These are phyloP conservation scores for Pseudognaphalium luteoalbum DNA, from an alignment of 129 eudicot genomes.

Conservation along the genomic window DNA sequence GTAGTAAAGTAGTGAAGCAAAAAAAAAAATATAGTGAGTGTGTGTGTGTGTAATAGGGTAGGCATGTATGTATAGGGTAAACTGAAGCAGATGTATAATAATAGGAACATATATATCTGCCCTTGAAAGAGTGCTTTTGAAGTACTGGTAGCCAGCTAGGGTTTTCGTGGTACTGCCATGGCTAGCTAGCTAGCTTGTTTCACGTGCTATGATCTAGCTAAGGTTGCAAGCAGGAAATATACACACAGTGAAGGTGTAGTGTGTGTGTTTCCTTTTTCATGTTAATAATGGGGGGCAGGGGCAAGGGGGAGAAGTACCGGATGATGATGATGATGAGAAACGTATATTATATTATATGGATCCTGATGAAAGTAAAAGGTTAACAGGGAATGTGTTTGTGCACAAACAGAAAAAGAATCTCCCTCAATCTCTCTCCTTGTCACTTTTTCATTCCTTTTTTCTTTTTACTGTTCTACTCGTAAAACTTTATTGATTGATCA, in stretches of 20 bases:
- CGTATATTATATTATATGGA: neutral
- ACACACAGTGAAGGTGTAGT: conserved; percentile 38
- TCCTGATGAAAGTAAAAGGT: conserved; percentile 41
- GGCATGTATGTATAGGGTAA: conserved; percentile 29
- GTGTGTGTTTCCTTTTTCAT: conserved; percentile 42
- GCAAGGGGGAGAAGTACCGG: conserved; percentile 14
- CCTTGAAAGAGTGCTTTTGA: conserved; percentile 31
- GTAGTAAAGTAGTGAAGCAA: conserved; percentile 17
- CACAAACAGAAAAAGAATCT: conserved; percentile 33
- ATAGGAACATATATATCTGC: conserved; percentile 40
- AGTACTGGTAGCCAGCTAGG: conserved; percentile 26
- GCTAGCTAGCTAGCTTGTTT: conserved; percentile 24
- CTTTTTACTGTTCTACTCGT: neutral
- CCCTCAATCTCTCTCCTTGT: conserved; percentile 19
- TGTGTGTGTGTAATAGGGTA: conserved; percentile 15
- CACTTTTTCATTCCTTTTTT: neutral
- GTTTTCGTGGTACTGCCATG: conserved; percentile 24
- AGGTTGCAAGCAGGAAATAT: conserved; percentile 28
- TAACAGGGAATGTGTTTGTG: conserved; percentile 44
- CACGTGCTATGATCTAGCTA: conserved; percentile 29
- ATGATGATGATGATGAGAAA: conserved; percentile 36
- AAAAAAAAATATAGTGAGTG: neutral
- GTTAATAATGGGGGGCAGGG: conserved; percentile 31
- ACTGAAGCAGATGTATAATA: conserved; percentile 42
- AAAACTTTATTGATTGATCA: too few species aligned